Evolutionary conservation across 257 asterid species (phyloP), one percentile per base, ranked within the genome.

Genomic region (Scutellaria baicalensis): DNA sequence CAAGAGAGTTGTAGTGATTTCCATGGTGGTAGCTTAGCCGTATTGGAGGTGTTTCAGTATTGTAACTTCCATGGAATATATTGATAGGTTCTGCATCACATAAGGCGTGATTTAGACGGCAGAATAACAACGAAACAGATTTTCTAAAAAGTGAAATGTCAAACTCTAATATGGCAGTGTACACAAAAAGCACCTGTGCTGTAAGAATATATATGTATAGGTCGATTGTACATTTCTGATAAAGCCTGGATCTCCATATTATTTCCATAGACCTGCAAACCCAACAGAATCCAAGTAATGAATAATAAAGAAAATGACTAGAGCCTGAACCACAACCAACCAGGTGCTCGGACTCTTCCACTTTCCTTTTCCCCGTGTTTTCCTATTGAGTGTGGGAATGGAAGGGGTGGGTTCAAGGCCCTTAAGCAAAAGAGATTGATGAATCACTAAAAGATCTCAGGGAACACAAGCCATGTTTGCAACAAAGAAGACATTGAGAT

Each of bases 201-300:
- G 86, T 88, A 94, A 33, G 98, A 94, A 77, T 88, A 92, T 72
- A 94, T 94, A 68, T 94, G 99, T 61, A 91, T 91, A 42, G 99
- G 99, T 68, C 98, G 96, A 79, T 91, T 91, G 80, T 94, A 94
- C 95, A 94, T 94, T 77, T 94, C 98, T 69, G 89, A 89, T 73
- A 94, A 62, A 67, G 95, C 96, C 81, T 94, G 99, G 75, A 94
- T 94, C 89, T 94, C 99, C 70, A 84, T 83, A 75, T 94, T 94
- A 80, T 94, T 94, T 50, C 99, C 97, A 61, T 89, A 91, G 55
- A 91, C 97, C 99, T 91, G 81, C 73, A 73, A 75, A 16, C 42
- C 45, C 54, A 58, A 54, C 38, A 72, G 23, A 64, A 52, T 27
- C 54, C 14, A 63, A 36, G 27, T 18, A 45, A 61, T 50, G 21